Evolutionary conservation across 305 asterid species (phyloP).

Genomic region (Andrographis paniculata): DNA sequence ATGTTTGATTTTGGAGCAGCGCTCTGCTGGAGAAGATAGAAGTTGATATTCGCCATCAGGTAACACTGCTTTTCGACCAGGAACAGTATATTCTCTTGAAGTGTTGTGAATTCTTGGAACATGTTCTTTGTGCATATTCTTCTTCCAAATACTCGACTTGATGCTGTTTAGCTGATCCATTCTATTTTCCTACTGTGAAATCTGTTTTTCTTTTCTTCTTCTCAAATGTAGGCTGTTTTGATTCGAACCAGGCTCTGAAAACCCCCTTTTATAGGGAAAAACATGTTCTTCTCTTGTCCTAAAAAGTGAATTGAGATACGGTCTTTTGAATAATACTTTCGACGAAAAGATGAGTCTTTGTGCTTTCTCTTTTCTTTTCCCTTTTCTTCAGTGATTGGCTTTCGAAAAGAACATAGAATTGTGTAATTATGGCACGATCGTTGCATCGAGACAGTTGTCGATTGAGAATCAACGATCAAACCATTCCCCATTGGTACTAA

Average conservation of each 20-base stretch:
- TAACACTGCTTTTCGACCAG: slow-evolving; percentile 6
- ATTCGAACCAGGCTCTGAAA: neutral
- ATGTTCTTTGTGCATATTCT: slow-evolving; percentile 2
- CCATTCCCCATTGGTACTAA: neutral
- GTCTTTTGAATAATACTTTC: neutral
- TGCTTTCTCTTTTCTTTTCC: neutral
- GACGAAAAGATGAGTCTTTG: neutral
- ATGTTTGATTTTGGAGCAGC: slow-evolving; percentile 27
- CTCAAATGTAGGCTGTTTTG: too few relatives aligned
- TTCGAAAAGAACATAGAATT: neutral
- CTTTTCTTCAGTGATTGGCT: neutral
- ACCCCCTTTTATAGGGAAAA: neutral
- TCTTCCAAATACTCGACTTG: neutral
- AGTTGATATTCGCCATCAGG: slow-evolving; percentile 18
- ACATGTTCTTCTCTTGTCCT: neutral
- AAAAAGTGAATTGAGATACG: neutral
- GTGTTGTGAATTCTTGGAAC: slow-evolving; percentile 14
- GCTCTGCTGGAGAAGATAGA: slow-evolving; percentile 33
- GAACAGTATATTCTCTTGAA: slow-evolving; percentile 10
- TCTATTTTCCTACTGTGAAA: too few relatives aligned
- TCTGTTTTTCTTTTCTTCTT: too few relatives aligned
- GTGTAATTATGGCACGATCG: neutral
- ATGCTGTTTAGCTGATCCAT: too few relatives aligned
- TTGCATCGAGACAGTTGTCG: neutral
- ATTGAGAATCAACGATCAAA: neutral